Percentiles rank a stretch among this genome's conserved stretches.
phyloP scores from a whole-genome alignment of 2,329 filamentous ascomycete genomes.

The Phaeoacremonium minimum region DNA sequence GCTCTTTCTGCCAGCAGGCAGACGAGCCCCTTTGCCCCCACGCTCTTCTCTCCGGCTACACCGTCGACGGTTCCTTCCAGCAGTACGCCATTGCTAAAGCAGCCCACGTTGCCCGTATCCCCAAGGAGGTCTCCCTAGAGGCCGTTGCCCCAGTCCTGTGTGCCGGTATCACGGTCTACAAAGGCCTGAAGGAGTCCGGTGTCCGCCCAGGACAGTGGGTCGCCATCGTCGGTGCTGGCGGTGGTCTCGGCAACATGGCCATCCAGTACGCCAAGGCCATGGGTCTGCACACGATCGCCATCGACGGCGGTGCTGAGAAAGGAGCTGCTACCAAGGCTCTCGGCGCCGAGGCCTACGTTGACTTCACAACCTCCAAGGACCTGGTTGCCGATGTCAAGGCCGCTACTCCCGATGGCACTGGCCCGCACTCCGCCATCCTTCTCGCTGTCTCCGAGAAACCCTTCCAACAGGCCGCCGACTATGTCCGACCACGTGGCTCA shows the following conservation, averaged over 20 bases:
- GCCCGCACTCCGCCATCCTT: slow-evolving; percentile 82
- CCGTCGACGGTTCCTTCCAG: slow-evolving; percentile 70
- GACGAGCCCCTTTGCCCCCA: slow-evolving; percentile 66
- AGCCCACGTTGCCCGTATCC: slow-evolving; percentile 63
- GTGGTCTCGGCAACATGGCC: slow-evolving; percentile 67
- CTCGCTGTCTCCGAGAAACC: slow-evolving; percentile 86
- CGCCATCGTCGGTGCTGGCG: slow-evolving; percentile 71
- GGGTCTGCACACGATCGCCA: slow-evolving; percentile 75
- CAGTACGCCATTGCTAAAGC: slow-evolving; percentile 68
- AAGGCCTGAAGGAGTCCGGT: slow-evolving; percentile 68
- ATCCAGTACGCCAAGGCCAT: slow-evolving; percentile 89
- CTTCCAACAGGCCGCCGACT: slow-evolving; percentile 90
- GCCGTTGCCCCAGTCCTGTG: slow-evolving; percentile 66
- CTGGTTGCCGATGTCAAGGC: slow-evolving; percentile 81
- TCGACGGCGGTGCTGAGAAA: slow-evolving; percentile 84
- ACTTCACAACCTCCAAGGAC: slow-evolving; percentile 74
- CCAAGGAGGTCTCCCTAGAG: slow-evolving; percentile 58
- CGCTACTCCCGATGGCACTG: slow-evolving; percentile 73
- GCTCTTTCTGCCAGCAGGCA: slow-evolving; percentile 62
- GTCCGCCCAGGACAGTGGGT: slow-evolving; percentile 64
- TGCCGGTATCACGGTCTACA: slow-evolving; percentile 73
- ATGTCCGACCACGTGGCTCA: slow-evolving; percentile 76
- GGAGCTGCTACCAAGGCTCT: slow-evolving; percentile 63
- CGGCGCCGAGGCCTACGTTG: slow-evolving; percentile 70
- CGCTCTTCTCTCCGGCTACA: slow-evolving; percentile 64